Percentiles rank a stretch among this genome's conserved stretches.
Conservation (phyloP, 176 grass and related monocot species). For the Coix lacrymajobi region DNA sequence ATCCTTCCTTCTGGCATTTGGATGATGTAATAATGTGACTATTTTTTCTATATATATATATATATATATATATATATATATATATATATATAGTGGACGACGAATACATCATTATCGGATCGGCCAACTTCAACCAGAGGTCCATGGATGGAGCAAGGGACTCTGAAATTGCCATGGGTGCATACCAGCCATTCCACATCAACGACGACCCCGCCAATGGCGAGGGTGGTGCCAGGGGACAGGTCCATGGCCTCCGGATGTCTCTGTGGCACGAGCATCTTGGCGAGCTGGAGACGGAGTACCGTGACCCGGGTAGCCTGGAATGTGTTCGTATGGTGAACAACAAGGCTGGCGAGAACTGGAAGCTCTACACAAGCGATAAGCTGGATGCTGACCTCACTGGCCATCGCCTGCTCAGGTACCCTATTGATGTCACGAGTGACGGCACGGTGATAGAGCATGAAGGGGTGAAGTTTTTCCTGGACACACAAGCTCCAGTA, state of each 20-base stretch:
- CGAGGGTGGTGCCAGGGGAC: constrained; percentile 54
- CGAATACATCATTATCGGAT: constrained; percentile 47
- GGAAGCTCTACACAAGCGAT: constrained; percentile 52
- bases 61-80: no score
- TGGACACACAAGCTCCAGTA: constrained; percentile 47
- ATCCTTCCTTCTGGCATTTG: no score
- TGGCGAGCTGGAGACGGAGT: constrained; percentile 54
- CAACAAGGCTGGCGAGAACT: constrained; percentile 59
- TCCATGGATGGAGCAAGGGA: constrained; percentile 80
- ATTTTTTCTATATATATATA: no score
- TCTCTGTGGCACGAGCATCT: constrained; percentile 87
- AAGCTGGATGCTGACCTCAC: constrained; percentile 55
- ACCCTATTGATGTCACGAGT: constrained; percentile 34
- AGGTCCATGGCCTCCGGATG: constrained; percentile 79
- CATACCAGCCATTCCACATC: constrained; percentile 62
- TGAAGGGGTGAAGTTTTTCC: constrained; percentile 56
- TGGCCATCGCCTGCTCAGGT: constrained; percentile 66
- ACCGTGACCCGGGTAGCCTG: constrained; percentile 40
- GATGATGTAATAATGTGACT: no score
- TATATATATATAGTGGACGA: constrained; percentile 79
- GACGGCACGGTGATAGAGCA: constrained; percentile 52
- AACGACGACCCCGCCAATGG: constrained; percentile 29
- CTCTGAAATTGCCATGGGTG: constrained; percentile 78
- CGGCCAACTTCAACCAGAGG: constrained; percentile 67
- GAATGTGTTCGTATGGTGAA: constrained; percentile 67